phyloP scores from a whole-genome alignment of 345 rosid genomes.

The Camelina hispida region DNA sequence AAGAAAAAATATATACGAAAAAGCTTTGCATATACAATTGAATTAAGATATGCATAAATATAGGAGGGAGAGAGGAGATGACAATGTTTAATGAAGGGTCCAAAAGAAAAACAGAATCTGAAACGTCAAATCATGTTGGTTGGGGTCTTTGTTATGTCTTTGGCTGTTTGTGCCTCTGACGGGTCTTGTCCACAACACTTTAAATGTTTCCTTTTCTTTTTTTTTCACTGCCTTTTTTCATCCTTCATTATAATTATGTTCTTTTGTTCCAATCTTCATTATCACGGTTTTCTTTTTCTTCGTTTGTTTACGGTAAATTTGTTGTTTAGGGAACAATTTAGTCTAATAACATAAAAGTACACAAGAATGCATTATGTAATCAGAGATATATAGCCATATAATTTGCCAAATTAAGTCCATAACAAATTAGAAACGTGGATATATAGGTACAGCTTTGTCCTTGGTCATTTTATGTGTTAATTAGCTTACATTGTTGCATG shows the following conservation, averaged over 20 bases:
- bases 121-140: constrained; percentile 89
- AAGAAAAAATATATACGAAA: not conserved
- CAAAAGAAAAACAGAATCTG: constrained; percentile 76
- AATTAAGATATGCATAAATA: constrained; percentile 5
- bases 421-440: not conserved
- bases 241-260: constrained; percentile 29
- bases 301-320: not conserved
- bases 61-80: not conserved
- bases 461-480: not conserved
- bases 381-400: no score
- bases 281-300: constrained; percentile 13
- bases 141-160: constrained; percentile 63
- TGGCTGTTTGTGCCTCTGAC: constrained; percentile 45
- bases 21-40: not conserved
- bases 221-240: constrained; percentile 8
- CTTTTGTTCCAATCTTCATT: constrained; percentile 3
- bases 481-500: not conserved
- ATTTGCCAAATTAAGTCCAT: not conserved
- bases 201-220: constrained; percentile 21
- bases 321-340: not conserved
- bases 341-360: not conserved
- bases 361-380: not conserved
- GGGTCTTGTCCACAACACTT: constrained; percentile 54
- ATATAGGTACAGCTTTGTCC: not conserved
- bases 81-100: constrained; percentile 32